These are phyloP conservation scores for Iberis pinnata DNA, from an alignment of 345 rosid species.

Conservation along the genomic window DNA sequence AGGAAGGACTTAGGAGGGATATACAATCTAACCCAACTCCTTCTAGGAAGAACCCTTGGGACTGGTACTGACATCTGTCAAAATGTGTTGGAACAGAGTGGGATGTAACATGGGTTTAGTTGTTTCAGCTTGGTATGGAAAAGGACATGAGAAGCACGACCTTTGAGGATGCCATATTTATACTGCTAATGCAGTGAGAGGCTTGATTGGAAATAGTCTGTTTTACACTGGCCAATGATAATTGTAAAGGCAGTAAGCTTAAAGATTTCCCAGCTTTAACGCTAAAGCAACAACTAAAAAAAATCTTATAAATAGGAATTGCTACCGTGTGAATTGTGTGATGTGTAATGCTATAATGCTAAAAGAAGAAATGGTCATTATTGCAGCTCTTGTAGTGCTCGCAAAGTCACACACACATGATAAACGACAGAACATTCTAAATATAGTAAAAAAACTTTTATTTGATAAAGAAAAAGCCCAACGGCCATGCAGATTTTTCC, in stretches of 20 bases:
- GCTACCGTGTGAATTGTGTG: background rate
- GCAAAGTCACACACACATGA: constrained; percentile 17
- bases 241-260: no score
- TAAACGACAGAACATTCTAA: constrained; percentile 21
- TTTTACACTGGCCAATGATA: no score
- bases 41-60: constrained; percentile 12
- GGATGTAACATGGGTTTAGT: constrained; percentile 42
- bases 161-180: constrained; percentile 25
- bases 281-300: no score
- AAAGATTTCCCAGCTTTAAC: no score
- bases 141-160: constrained; percentile 23
- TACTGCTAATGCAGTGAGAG: constrained; percentile 12
- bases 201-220: constrained; percentile 4
- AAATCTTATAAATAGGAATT: no score
- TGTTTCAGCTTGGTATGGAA: constrained; percentile 28
- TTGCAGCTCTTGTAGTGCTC: constrained; percentile 10
- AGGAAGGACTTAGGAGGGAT: no score
- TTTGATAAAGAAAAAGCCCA: constrained; percentile 14
- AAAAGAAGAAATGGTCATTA: constrained; percentile 4
- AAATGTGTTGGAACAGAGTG: constrained; percentile 13
- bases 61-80: constrained; percentile 6
- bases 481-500: background rate
- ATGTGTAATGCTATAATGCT: constrained; percentile 7
- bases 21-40: no score
- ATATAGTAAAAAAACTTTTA: constrained; percentile 15